Base-by-base conservation (phyloP, 2,329 filamentous ascomycete genomes). In the Pyrenophora seminiperda region DNA sequence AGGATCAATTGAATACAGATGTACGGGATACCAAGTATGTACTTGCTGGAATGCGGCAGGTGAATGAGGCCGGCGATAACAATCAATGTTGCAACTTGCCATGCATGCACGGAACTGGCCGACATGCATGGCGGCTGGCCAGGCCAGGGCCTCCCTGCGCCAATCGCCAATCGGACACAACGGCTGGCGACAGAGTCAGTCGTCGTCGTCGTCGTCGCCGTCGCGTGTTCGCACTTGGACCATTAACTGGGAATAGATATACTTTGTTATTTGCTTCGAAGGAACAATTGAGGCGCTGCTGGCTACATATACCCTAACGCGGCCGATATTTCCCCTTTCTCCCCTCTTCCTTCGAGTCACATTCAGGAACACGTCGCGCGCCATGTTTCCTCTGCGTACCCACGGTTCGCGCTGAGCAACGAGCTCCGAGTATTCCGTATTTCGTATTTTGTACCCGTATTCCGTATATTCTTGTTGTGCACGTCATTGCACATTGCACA, bases 401-500 rank as follows among this genome's bases (percentile, higher is more conserved):
- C 24, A 27, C 9, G 24, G 24, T 10, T 11, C 24, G 24, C 24
- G 24, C 24, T 27, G 24, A 27, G 22, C 7, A 22, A 22, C 20
- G 20, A 22, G 20, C 7, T 4, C 4, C 20, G 20, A 22, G 20
- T 22, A 22, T n/a, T n/a, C n/a, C n/a, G n/a, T n/a, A n/a, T n/a
- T n/a, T n/a, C n/a, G n/a, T n/a, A n/a, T n/a, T n/a, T n/a, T n/a
- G n/a, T n/a, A n/a, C n/a, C n/a, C n/a, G n/a, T n/a, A n/a, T n/a
- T n/a, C n/a, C n/a, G n/a, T n/a, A 19, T n/a, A 36, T 7, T n/a
- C 33, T 17, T 19, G 15, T 41, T 29, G 38, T 17, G 27, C 22
- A 43, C 53, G 53, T 60, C 57, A 54, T 56, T 42, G 47, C 46
- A 55, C 48, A 40, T 44, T 27, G 10, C 32, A 7, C 34, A n/a